phyloP scores from a whole-genome alignment of 2,329 filamentous ascomycete genomes.

The Hypomyces rosellus region DNA sequence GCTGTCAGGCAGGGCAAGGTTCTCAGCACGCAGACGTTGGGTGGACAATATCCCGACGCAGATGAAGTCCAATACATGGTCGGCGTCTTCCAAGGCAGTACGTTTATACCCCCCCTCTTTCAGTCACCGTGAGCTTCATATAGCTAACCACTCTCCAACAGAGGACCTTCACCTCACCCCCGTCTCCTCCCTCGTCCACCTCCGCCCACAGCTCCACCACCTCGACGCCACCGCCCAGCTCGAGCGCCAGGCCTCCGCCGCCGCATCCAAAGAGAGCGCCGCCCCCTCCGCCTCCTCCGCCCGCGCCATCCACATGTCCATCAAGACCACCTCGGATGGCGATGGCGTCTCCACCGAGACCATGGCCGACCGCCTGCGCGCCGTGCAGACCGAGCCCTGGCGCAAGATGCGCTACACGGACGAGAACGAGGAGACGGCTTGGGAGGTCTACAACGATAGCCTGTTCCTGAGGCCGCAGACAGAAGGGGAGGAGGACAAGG shows the following conservation, averaged over 20 bases:
- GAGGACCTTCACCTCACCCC: conserved; percentile 83
- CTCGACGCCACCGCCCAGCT: conserved; percentile 78
- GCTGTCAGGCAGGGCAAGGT: conserved; percentile 65
- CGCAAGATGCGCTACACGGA: conserved; percentile 71
- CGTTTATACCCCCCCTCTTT: conserved; percentile 23
- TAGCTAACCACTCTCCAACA: conserved; percentile 28
- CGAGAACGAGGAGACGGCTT: conserved; percentile 70
- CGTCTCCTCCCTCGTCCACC: conserved; percentile 74
- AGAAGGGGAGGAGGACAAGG: conserved; percentile 13
- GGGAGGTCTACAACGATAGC: conserved; percentile 67
- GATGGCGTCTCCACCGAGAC: conserved; percentile 61
- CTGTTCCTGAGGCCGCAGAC: conserved; percentile 41
- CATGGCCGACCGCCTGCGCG: conserved; percentile 67
- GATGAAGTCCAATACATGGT: conserved; percentile 82
- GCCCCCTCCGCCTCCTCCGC: conserved; percentile 43
- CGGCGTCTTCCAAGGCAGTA: conserved; percentile 80
- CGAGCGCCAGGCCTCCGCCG: conserved; percentile 41
- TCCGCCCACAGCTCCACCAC: conserved; percentile 89
- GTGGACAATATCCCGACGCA: conserved; percentile 67
- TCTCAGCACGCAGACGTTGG: conserved; percentile 74
- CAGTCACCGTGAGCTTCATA: neutral
- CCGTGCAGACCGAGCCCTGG: conserved; percentile 80
- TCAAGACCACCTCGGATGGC: conserved; percentile 68
- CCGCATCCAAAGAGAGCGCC: conserved; percentile 29
- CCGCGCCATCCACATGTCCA: conserved; percentile 77